A percentile compares a stretch with the other conserved stretches of the same genome.
Evolutionary conservation across 768 basidiomycete genomes (phyloP).

Genomic region (Floccularia luteovirens): DNA sequence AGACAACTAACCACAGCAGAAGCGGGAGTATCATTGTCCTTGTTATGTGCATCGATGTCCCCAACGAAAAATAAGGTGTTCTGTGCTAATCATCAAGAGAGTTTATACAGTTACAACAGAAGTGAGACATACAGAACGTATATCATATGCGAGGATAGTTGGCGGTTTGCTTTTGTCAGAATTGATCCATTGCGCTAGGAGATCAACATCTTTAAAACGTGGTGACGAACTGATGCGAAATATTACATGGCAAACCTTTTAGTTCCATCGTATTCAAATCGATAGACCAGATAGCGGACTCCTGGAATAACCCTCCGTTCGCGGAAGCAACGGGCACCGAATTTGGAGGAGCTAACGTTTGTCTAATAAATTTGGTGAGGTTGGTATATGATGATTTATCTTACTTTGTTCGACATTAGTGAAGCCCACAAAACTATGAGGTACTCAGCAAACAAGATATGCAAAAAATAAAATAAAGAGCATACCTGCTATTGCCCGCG

Average conservation of each 20-base stretch:
- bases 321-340: constrained; percentile 20
- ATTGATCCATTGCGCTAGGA: constrained; percentile 38
- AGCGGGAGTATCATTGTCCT: constrained; percentile 18
- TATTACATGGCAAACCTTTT: constrained; percentile 20
- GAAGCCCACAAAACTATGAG: constrained; percentile 28
- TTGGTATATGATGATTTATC: constrained; percentile 2
- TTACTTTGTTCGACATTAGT: constrained; percentile 30
- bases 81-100: constrained; percentile 6
- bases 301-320: constrained; percentile 15
- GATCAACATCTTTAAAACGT: constrained; percentile 1
- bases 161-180: constrained; percentile 27
- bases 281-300: constrained; percentile 42
- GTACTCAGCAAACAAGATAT: too few relatives aligned
- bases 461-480: background rate
- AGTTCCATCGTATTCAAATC: constrained; percentile 28
- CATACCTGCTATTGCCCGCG: constrained; percentile 12
- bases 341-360: constrained; percentile 24
- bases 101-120: too few relatives aligned
- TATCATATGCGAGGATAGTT: constrained; percentile 32
- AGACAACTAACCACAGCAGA: constrained; percentile 29
- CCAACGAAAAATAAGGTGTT: constrained; percentile 37
- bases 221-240: background rate
- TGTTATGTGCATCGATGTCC: constrained; percentile 31
- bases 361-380: background rate
- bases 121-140: constrained; percentile 19